Evolutionary conservation across 129 eudicot species (phyloP).

Genomic region (Helianthus tuberosus): DNA sequence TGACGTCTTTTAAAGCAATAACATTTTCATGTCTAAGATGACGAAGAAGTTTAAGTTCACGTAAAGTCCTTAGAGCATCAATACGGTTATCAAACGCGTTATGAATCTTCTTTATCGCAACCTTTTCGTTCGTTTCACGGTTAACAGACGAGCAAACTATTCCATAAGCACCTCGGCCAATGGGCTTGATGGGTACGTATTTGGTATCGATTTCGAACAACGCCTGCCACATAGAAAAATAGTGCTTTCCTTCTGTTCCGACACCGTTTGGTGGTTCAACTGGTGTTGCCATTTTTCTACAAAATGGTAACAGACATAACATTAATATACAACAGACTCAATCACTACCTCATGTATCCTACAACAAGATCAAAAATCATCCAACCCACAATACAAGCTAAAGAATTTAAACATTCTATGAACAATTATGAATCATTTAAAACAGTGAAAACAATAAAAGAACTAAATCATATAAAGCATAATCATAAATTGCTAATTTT

Average conservation of each 20-base stretch:
- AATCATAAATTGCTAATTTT: constrained; percentile 12
- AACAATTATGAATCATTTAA: constrained; percentile 5
- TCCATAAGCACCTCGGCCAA: constrained; percentile 77
- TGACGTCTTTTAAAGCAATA: constrained; percentile 71
- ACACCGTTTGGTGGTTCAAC: constrained; percentile 86
- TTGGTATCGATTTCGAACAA: constrained; percentile 82
- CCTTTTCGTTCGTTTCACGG: constrained; percentile 75
- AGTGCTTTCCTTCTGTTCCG: constrained; percentile 62
- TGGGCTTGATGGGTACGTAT: constrained; percentile 72
- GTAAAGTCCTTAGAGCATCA: constrained; percentile 76
- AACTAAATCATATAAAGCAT: constrained; percentile 12
- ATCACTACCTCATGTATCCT: background rate
- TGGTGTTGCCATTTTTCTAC: constrained; percentile 69
- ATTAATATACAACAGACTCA: background rate
- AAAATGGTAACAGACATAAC: background rate
- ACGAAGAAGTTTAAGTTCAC: constrained; percentile 72
- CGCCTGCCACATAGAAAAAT: constrained; percentile 82
- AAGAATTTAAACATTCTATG: background rate
- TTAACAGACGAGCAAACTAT: constrained; percentile 78
- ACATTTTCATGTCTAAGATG: constrained; percentile 79
- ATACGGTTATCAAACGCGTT: constrained; percentile 70
- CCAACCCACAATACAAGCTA: constrained; percentile 1
- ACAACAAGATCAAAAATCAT: constrained; percentile 9
- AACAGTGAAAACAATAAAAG: background rate
- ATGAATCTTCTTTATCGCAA: constrained; percentile 80